A percentile compares a stretch with the other conserved stretches of the same genome.
Conservation (phyloP, 2,329 filamentous ascomycete genomes). For the Amesomyces nigricolor region DNA sequence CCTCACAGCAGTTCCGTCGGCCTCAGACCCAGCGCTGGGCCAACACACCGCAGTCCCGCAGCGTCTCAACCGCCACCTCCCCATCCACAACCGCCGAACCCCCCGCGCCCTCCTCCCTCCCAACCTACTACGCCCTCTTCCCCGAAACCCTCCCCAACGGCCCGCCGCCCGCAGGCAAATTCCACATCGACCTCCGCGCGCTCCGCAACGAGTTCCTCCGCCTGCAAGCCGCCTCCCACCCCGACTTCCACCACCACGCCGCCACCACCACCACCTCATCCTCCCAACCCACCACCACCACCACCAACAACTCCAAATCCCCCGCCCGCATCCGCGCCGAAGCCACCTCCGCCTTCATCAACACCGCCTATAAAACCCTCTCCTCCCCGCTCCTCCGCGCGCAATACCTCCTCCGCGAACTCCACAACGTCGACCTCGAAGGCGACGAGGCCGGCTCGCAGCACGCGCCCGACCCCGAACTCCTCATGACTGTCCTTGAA, state of each 20-base stretch:
- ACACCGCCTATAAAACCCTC: constrained; percentile 86
- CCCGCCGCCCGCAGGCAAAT: constrained; percentile 71
- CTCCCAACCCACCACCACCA: neutral
- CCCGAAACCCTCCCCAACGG: constrained; percentile 69
- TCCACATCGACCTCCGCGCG: constrained; percentile 62
- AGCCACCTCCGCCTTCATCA: constrained; percentile 74
- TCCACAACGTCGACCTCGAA: constrained; percentile 69
- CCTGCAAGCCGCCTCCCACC: constrained; percentile 72
- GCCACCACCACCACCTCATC: constrained; percentile 15
- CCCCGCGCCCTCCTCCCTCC: constrained; percentile 8
- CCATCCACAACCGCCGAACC: neutral
- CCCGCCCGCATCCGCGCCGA: constrained; percentile 52
- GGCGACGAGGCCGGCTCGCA: constrained; percentile 68
- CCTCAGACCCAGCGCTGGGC: neutral
- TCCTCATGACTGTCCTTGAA: constrained; percentile 77
- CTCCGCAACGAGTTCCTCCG: constrained; percentile 82
- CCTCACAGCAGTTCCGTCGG: neutral
- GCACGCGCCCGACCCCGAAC: constrained; percentile 50
- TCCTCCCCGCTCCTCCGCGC: constrained; percentile 71
- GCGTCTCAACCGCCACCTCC: constrained; percentile 5
- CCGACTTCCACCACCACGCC: constrained; percentile 53
- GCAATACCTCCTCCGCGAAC: constrained; percentile 73
- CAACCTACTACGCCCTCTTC: constrained; percentile 75
- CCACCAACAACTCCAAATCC: constrained; percentile 11
- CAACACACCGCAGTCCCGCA: neutral